These are phyloP conservation scores for Asterionellopsis glacialis DNA, from an alignment of 108 stramenopile genomes.

Conservation along the genomic window DNA sequence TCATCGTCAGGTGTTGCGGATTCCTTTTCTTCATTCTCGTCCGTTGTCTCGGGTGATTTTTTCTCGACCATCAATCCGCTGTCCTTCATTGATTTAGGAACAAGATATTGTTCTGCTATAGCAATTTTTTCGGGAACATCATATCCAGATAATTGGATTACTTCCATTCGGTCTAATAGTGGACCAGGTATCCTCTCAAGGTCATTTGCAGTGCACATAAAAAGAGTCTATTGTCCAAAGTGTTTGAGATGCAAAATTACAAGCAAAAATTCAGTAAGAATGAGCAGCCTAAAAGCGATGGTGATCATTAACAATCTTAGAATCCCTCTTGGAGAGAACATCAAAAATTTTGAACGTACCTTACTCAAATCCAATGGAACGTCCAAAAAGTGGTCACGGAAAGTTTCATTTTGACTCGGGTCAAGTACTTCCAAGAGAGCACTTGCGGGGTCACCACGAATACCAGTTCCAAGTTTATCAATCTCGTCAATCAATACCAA, in stretches of 20 bases:
- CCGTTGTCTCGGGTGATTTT: constrained; percentile 10
- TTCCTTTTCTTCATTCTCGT: constrained; percentile 20
- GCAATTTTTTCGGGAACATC: constrained; percentile 96
- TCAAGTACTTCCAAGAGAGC: constrained; percentile 94
- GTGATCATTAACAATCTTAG: neutral
- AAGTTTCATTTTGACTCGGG: constrained; percentile 88
- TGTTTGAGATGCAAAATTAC: no score
- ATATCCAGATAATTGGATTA: constrained; percentile 95
- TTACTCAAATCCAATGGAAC: constrained; percentile 96
- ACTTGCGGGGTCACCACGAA: constrained; percentile 92
- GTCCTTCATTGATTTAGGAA: constrained; percentile 91
- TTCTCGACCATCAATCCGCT: constrained; percentile 76
- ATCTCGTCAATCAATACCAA: constrained; percentile 97
- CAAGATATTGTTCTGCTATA: constrained; percentile 93
- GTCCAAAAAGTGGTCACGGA: constrained; percentile 97
- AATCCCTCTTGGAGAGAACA: neutral
- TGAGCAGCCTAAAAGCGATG: neutral
- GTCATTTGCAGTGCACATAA: constrained; percentile 98
- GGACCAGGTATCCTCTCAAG: constrained; percentile 92
- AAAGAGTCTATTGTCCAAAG: constrained; percentile 56
- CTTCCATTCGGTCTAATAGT: constrained; percentile 96
- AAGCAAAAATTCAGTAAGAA: neutral
- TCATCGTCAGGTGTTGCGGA: constrained; percentile 12
- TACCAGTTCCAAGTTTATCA: constrained; percentile 91
- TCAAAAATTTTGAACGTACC: neutral